phyloP scores from a whole-genome alignment of 495 filamentous ascomycete species.

The Aspergillus heteromorphus region DNA sequence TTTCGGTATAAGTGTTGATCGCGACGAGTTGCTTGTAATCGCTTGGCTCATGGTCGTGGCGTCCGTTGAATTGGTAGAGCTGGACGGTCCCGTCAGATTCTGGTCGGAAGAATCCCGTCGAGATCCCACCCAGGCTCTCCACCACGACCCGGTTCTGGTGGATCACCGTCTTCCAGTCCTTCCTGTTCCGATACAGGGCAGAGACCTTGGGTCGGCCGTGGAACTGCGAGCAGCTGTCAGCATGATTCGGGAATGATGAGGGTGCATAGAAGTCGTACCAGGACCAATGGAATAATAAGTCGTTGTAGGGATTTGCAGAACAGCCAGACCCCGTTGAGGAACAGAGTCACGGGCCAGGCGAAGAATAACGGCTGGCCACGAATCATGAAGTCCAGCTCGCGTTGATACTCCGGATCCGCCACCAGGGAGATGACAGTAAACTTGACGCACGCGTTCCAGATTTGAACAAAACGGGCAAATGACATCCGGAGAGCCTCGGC shows the following conservation, averaged over 20 bases:
- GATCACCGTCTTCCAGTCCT: constrained; percentile 38
- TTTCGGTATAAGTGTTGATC: constrained; percentile 43
- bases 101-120: constrained; percentile 33
- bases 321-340: constrained; percentile 46
- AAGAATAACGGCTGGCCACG: constrained; percentile 23
- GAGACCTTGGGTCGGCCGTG: constrained; percentile 38
- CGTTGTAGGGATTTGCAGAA: constrained; percentile 35
- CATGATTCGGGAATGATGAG: not conserved
- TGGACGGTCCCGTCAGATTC: constrained; percentile 30
- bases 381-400: constrained; percentile 47
- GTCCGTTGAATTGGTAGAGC: constrained; percentile 40
- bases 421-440: constrained; percentile 50
- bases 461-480: not conserved
- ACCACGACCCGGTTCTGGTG: constrained; percentile 39
- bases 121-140: constrained; percentile 36
- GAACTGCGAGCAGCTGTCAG: constrained; percentile 14
- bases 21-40: constrained; percentile 31
- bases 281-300: constrained; percentile 36
- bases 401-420: constrained; percentile 53
- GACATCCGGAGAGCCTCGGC: constrained; percentile 3
- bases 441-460: constrained; percentile 30
- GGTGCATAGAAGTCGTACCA: constrained; percentile 15
- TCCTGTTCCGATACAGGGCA: constrained; percentile 38
- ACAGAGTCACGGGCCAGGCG: constrained; percentile 27
- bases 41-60: constrained; percentile 36